Percentiles rank a stretch among this genome's conserved stretches.
Evolutionary conservation across 805 yeast genomes (phyloP).

Genomic region (Hanseniaspora thailandica): DNA sequence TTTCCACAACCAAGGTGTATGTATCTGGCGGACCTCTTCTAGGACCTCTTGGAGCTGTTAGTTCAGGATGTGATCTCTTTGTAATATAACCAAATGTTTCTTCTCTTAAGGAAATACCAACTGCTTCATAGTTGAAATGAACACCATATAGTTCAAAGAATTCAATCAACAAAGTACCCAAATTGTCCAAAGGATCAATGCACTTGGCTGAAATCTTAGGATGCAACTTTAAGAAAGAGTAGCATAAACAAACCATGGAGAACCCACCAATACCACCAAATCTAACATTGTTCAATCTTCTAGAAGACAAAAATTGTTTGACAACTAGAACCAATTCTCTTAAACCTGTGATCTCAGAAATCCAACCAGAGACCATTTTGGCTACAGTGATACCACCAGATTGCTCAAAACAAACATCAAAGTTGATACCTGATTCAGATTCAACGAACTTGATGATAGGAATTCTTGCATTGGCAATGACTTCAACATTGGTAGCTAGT

Average conservation of each 20-base stretch:
- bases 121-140: constrained; percentile 72
- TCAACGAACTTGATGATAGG: constrained; percentile 90
- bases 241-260: constrained; percentile 77
- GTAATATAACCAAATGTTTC: constrained; percentile 45
- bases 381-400: constrained; percentile 77
- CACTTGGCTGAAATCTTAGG: constrained; percentile 60
- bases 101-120: constrained; percentile 51
- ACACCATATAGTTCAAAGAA: constrained; percentile 87
- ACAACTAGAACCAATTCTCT: constrained; percentile 71
- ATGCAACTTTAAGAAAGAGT: constrained; percentile 65
- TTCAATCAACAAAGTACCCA: constrained; percentile 79
- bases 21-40: constrained; percentile 22
- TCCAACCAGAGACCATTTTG: constrained; percentile 62
- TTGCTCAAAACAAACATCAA: constrained; percentile 85
- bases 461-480: constrained; percentile 79
- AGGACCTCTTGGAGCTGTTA: constrained; percentile 32
- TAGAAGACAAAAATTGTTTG: constrained; percentile 70
- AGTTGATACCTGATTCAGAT: constrained; percentile 52
- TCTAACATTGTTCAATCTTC: constrained; percentile 74
- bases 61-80: constrained; percentile 42
- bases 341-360: constrained; percentile 59
- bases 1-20: constrained; percentile 67
- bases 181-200: constrained; percentile 56
- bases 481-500: constrained; percentile 65
- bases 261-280: constrained; percentile 93